Evolutionary conservation across 2,329 filamentous ascomycete species (phyloP).

Genomic region (Pestalotiopsis sp.): DNA sequence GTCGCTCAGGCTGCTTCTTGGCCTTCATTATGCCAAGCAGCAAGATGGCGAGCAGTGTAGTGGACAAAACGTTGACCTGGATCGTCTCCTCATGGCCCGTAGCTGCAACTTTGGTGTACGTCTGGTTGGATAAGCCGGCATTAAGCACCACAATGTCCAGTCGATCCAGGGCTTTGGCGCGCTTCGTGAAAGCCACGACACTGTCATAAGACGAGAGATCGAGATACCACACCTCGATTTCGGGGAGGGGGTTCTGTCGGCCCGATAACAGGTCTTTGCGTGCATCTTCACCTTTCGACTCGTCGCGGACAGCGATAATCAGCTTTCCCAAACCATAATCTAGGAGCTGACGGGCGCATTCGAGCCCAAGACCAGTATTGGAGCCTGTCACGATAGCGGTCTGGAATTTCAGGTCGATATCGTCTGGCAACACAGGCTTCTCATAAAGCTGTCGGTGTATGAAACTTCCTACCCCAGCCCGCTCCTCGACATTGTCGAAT

Average conservation of each 20-base stretch:
- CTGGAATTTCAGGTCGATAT: background rate
- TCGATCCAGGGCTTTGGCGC: slow-evolving; percentile 30
- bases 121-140: slow-evolving; percentile 24
- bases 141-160: slow-evolving; percentile 43
- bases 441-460: slow-evolving; percentile 1
- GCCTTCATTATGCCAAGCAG: slow-evolving; percentile 38
- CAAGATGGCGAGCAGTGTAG: slow-evolving; percentile 46
- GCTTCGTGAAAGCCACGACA: slow-evolving; percentile 37
- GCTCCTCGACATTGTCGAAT: background rate
- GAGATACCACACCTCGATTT: slow-evolving; percentile 42
- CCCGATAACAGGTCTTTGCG: background rate
- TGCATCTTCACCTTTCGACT: slow-evolving; percentile 26
- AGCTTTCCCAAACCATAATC: slow-evolving; percentile 28
- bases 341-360: slow-evolving; percentile 31
- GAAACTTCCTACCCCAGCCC: background rate
- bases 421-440: background rate
- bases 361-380: slow-evolving; percentile 34
- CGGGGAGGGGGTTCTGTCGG: background rate
- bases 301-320: slow-evolving; percentile 33
- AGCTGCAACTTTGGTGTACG: slow-evolving; percentile 22
- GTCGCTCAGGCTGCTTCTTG: background rate
- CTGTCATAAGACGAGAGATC: slow-evolving; percentile 41
- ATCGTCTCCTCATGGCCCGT: slow-evolving; percentile 46
- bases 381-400: slow-evolving; percentile 32
- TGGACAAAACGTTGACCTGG: slow-evolving; percentile 52